Percentiles rank a stretch among this genome's conserved stretches.
These are phyloP conservation scores for Aspergillus cavernicola DNA, from an alignment of 495 filamentous ascomycete genomes.

Conservation along the genomic window DNA sequence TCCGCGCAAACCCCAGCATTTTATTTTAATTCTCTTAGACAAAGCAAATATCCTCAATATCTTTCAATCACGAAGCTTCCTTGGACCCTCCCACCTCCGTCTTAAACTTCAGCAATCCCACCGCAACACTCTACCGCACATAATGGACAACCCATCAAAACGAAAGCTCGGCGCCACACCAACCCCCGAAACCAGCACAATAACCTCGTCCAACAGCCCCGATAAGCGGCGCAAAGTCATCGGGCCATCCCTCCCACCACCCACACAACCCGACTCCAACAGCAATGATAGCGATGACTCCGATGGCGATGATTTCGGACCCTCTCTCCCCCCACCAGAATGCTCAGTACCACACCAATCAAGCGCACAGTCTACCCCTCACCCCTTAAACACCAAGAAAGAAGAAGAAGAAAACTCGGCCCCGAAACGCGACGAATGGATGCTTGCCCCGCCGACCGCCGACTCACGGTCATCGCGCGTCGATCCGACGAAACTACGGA, in stretches of 20 bases:
- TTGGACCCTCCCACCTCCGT: background rate
- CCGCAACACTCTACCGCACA: background rate
- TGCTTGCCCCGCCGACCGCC: conserved; percentile 76
- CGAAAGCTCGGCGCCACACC: conserved; percentile 4
- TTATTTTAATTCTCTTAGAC: too few species aligned
- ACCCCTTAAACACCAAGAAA: conserved; percentile 17
- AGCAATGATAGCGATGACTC: conserved; percentile 20
- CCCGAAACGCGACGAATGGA: conserved; percentile 80
- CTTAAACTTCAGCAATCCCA: background rate
- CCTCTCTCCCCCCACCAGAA: conserved; percentile 63
- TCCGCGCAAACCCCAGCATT: too few species aligned
- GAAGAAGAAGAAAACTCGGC: background rate
- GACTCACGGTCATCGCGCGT: conserved; percentile 54
- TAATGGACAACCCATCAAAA: conserved; percentile 17
- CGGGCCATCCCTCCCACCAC: conserved; percentile 31
- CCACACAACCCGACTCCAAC: conserved; percentile 23
- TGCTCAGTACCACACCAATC: conserved; percentile 18
- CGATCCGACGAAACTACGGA: conserved; percentile 80
- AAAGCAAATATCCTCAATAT: too few species aligned
- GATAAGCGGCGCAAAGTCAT: conserved; percentile 31
- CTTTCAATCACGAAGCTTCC: too few species aligned
- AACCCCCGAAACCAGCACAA: background rate
- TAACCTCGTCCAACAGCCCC: background rate
- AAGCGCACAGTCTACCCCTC: conserved; percentile 5
- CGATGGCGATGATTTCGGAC: conserved; percentile 70